These are phyloP conservation scores for Pleomassaria siparia DNA, from an alignment of 2,329 filamentous ascomycete species.

Conservation along the genomic window DNA sequence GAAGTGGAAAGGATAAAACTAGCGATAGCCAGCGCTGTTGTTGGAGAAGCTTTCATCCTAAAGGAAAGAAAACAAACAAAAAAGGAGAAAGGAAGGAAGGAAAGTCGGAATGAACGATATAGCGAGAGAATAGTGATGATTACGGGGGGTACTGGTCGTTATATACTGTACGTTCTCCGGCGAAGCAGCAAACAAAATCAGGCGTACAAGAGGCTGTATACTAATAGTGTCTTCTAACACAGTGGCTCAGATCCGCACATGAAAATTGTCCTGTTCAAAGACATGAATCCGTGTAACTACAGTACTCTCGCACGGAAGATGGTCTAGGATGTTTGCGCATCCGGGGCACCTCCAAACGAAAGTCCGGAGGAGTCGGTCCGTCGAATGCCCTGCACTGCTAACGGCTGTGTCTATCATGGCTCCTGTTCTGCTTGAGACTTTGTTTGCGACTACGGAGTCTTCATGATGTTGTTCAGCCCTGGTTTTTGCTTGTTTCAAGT, in stretches of 20 bases:
- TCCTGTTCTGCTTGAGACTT: not conserved
- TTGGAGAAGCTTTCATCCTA: no score
- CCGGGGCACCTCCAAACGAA: not conserved
- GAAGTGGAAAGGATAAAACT: not conserved
- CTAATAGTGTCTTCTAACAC: not conserved
- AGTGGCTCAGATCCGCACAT: not conserved
- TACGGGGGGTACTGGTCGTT: not conserved
- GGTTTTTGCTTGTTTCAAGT: not conserved
- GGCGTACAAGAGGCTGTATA: not conserved
- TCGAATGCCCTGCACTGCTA: not conserved
- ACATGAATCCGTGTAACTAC: not conserved
- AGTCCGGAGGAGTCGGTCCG: conserved; percentile 1
- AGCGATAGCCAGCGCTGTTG: not conserved
- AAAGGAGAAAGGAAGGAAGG: not conserved
- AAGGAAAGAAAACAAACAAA: no score
- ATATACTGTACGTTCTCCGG: not conserved
- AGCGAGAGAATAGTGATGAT: no score
- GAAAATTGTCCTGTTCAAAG: conserved; percentile 1
- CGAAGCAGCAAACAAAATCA: not conserved
- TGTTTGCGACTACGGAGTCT: not conserved
- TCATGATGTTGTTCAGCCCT: not conserved
- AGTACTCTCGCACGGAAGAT: not conserved
- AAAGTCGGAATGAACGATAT: not conserved
- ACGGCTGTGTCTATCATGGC: not conserved
- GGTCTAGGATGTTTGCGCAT: not conserved